phyloP scores from a whole-genome alignment of 192 early-diverging fungal species.

The Entomortierella chlamydospora region DNA sequence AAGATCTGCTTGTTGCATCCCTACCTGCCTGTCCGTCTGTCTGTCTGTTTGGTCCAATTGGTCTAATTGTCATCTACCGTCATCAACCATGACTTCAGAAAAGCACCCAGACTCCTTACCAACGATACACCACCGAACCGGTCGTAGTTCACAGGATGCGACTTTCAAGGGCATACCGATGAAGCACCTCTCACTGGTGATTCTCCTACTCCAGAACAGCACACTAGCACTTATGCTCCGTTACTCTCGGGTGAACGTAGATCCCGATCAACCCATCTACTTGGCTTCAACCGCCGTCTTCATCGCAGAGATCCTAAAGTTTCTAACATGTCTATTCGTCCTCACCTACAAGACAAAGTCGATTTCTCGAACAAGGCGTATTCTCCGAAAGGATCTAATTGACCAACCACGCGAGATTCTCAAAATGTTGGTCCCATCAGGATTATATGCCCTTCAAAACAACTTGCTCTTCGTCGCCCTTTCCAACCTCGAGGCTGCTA shows the following conservation, averaged over 20 bases:
- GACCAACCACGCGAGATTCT: background rate
- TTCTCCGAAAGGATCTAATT: background rate
- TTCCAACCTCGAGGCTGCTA: background rate
- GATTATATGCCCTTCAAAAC: background rate
- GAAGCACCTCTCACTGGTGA: background rate
- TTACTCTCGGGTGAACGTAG: background rate
- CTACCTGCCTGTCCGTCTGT: too few relatives aligned
- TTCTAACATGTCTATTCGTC: background rate
- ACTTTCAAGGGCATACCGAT: background rate
- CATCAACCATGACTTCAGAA: background rate
- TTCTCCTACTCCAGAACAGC: background rate
- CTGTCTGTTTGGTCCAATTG: too few relatives aligned
- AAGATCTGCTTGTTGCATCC: too few relatives aligned
- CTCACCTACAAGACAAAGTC: background rate
- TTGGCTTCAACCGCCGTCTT: background rate
- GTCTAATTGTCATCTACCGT: too few relatives aligned
- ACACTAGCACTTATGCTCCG: background rate
- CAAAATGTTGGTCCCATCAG: background rate
- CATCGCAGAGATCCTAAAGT: background rate
- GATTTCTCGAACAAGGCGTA: background rate
- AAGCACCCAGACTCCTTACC: background rate
- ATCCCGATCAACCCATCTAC: background rate
- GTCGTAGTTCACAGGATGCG: background rate
- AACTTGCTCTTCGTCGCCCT: background rate
- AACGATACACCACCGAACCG: background rate